Base-by-base conservation (phyloP, 164 flowering plant genomes). In the Annona squamosa region DNA sequence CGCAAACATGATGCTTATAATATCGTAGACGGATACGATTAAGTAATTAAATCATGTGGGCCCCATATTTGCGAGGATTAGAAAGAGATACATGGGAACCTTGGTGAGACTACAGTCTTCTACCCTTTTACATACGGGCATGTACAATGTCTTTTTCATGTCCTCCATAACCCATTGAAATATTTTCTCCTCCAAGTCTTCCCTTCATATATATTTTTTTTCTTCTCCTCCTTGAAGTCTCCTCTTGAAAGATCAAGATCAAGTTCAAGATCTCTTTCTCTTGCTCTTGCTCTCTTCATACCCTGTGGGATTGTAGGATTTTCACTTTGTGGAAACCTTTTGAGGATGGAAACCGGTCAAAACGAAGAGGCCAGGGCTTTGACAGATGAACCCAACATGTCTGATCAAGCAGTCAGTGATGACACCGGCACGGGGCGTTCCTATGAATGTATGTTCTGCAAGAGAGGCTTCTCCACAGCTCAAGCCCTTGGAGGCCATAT, bases 401-500 rank as follows among this genome's bases (percentile, higher is more conserved):
- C 71, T 66, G 57, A 37, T 0, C 82, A 73, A 41, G 46, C 74
- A n/a, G 80, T 46, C 75, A 73, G 73, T 48, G 84, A 80, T 4
- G 82, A 76, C 7, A 62, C 42, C 0, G 63, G 70, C 47, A 48
- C 70, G 4, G 65, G 78, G 12, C 48, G 88, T 9, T 83, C 82
- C 63, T 88, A 88, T 45, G 84, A 84, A 74, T 88, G 91, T 62
- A 85, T 79, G 71, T 88, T 85, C 64, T 88, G 91, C 80, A 85
- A 84, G 81, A 42, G 87, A 78, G 91, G 89, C 42, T 86, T 88
- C 83, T 80, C 87, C 41, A 86, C 86, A 0, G 91, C 91, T 3
- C 91, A 88, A 57, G 91, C 91, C 65, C 73, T 88, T 43, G 91
- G 91, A 0, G 91, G 91, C 2, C 91, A 88, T 76, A 88, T 88